Base-by-base conservation (phyloP, 352 stramenopile species). In the Phytophthora pistaciae region DNA sequence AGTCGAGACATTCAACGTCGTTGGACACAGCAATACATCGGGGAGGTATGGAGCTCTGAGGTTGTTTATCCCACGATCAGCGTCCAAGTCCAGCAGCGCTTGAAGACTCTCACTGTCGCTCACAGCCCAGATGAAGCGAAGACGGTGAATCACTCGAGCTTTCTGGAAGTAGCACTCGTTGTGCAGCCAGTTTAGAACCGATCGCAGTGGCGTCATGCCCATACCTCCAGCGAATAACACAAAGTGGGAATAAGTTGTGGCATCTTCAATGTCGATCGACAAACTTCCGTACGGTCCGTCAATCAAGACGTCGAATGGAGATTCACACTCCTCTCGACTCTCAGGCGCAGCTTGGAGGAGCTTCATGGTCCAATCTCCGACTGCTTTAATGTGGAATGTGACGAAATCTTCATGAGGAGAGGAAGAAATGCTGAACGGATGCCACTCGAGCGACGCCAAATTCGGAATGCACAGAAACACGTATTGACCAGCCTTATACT, bases 351-450 rank as follows among this genome's bases (percentile, higher is more conserved):
- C 21, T 64, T 64, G 20, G 55, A 74, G 50, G 0, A 93, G 75
- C 18, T 72, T 74, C 31, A 69, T 74, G 18, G 84, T 93, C 86
- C 86, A 92, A 50, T 92, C 84, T 23, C 84, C 86, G 0, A 81
- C 42, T 5, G 75, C 65, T 33, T 80, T 83, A 64, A 93, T 81
- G 53, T 90, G 83, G 53, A 95, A 79, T 1, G 70, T 82, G 25
- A 90, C 71, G 46, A 82, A 56, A 40, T 78, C 29, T 77, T 95
- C 83, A 18, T 80, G 66, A 0, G 88, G 87, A 2, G 81, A 84
- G 16, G 82, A 93, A 10, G 85, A 91, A 31, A 97, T 84, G 7
- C 83, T 93, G 66, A 95, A 96, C n/a, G 91, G 90, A 71, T 97
- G 91, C 88, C 90, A 96, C 72, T 96, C 77, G 0, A 87, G 48